Percentiles rank a stretch among this genome's conserved stretches.
Evolutionary conservation across 441 rosid genomes (phyloP).

Genomic region (Populus trichocarpa): DNA sequence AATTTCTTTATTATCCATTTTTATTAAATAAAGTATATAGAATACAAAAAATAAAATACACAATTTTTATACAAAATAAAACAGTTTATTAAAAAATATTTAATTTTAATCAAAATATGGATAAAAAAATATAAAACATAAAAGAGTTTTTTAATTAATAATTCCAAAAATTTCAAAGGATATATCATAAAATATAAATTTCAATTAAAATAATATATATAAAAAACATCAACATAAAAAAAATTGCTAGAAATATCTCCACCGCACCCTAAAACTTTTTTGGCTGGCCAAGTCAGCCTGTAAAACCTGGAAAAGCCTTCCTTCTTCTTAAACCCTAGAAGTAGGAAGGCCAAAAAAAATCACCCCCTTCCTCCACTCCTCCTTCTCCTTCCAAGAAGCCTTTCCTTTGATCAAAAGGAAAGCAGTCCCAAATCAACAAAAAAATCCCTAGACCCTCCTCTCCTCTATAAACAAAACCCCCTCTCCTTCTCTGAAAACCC

Average conservation of each 20-base stretch:
- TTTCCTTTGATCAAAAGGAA: not conserved
- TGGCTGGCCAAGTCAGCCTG: not conserved
- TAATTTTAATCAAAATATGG: not conserved
- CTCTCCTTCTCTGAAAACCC: not conserved
- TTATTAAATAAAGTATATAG: not conserved
- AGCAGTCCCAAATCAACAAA: not conserved
- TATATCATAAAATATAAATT: too few species aligned
- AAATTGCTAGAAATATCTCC: not conserved
- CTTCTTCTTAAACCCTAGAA: not conserved
- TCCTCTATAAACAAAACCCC: not conserved
- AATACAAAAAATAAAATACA: too few species aligned
- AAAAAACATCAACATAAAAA: too few species aligned
- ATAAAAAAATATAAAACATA: too few species aligned
- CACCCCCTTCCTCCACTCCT: not conserved
- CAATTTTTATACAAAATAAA: too few species aligned
- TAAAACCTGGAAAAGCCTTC: not conserved
- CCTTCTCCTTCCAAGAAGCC: not conserved
- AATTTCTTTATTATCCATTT: not conserved
- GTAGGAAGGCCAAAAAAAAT: not conserved
- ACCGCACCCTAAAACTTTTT: not conserved
- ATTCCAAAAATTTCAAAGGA: not conserved
- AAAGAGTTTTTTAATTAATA: too few species aligned
- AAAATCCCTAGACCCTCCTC: not conserved
- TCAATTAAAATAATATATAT: too few species aligned
- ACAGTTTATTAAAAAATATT: too few species aligned